These are phyloP conservation scores for Craterostigma plantagineum DNA, from an alignment of 257 asterid genomes.

Conservation along the genomic window DNA sequence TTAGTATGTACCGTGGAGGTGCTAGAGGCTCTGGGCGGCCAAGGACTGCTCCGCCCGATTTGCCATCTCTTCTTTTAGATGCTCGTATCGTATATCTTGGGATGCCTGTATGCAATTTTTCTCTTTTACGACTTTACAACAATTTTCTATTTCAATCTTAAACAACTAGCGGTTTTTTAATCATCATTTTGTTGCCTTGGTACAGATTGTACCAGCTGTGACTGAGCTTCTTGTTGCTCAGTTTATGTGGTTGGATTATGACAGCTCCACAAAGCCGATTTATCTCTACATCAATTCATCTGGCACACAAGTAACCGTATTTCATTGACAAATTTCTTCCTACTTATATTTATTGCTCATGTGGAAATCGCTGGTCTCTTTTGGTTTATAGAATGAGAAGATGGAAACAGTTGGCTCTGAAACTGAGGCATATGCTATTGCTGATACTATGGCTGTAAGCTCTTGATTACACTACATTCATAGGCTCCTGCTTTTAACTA, in stretches of 20 bases:
- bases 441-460: conserved; percentile 79
- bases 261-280: conserved; percentile 60
- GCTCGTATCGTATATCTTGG: conserved; percentile 87
- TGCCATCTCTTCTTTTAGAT: conserved; percentile 85
- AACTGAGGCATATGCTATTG: conserved; percentile 80
- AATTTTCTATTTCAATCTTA: conserved; percentile 3
- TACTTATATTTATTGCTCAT: neutral
- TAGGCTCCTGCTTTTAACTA: neutral
- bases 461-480: neutral
- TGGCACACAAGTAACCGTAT: conserved; percentile 61
- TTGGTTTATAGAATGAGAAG: conserved; percentile 41
- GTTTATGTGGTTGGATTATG: conserved; percentile 78
- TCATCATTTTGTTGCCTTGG: neutral
- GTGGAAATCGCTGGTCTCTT: neutral
- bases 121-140: conserved; percentile 5
- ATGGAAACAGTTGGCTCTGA: conserved; percentile 83
- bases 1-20: conserved; percentile 73
- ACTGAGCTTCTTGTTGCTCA: conserved; percentile 83
- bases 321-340: neutral
- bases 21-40: conserved; percentile 56
- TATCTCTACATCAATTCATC: conserved; percentile 78
- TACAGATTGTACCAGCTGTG: conserved; percentile 80
- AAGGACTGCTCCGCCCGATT: conserved; percentile 77
- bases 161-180: neutral
- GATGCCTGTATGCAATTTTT: conserved; percentile 64